Conservation (phyloP, 352 stramenopile genomes). For the Pythium utonaiense region DNA sequence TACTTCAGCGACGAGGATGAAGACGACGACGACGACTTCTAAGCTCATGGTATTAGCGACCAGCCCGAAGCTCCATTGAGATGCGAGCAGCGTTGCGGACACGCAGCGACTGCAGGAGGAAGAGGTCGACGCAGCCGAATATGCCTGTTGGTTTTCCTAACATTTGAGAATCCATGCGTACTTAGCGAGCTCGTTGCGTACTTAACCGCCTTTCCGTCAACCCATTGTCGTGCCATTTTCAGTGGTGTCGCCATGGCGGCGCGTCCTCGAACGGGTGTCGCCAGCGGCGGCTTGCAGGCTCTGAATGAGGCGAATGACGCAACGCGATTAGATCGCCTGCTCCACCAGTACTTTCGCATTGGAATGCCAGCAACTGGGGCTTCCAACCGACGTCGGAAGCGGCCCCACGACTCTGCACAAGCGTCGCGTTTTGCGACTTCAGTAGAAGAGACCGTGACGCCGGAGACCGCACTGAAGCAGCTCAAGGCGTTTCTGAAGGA, state of each 20-base stretch:
- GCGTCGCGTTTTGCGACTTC: neutral
- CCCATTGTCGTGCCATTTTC: neutral
- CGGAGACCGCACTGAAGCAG: slow-evolving; percentile 4
- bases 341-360: slow-evolving; percentile 24
- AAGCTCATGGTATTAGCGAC: too few species aligned
- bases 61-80: neutral
- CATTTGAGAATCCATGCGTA: slow-evolving; percentile 7
- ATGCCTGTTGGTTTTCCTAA: slow-evolving; percentile 3
- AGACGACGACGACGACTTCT: slow-evolving; percentile 66
- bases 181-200: neutral
- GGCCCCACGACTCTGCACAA: slow-evolving; percentile 3
- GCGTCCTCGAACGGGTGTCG: neutral
- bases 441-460: neutral
- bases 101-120: too few species aligned
- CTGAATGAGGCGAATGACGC: slow-evolving; percentile 19
- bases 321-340: slow-evolving; percentile 12
- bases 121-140: too few species aligned
- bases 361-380: neutral
- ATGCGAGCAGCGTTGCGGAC: too few species aligned
- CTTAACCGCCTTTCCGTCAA: neutral
- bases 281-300: neutral
- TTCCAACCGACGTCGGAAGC: slow-evolving; percentile 7
- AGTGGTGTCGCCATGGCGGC: neutral
- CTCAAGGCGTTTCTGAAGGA: slow-evolving; percentile 19
- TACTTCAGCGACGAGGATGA: slow-evolving; percentile 89